These are phyloP conservation scores for Gossypium aridum DNA, from an alignment of 441 rosid species.

Conservation along the genomic window DNA sequence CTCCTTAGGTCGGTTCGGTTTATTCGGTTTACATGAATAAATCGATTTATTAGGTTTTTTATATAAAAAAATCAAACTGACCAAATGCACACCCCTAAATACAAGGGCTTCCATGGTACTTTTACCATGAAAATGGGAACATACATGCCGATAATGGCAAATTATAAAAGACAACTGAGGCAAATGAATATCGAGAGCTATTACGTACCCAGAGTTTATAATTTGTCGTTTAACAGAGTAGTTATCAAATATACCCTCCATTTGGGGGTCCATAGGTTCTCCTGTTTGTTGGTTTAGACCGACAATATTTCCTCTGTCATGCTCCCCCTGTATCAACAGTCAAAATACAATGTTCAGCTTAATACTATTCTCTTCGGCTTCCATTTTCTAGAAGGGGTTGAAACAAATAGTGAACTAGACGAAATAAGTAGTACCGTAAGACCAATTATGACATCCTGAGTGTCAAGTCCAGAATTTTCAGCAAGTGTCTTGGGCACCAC, in stretches of 20 bases:
- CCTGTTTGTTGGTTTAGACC: slow-evolving; percentile 79
- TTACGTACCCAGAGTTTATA: slow-evolving; percentile 73
- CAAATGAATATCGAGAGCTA: background rate
- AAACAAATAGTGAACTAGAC: background rate
- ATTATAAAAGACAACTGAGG: background rate
- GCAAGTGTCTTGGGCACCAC: slow-evolving; percentile 55
- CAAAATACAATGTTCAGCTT: slow-evolving; percentile 2
- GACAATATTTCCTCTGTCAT: slow-evolving; percentile 79
- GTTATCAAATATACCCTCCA: slow-evolving; percentile 91
- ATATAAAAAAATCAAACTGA: too few species aligned
- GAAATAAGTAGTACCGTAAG: slow-evolving; percentile 47
- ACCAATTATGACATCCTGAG: slow-evolving; percentile 83
- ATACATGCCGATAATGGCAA: background rate
- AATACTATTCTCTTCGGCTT: background rate
- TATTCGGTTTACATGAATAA: too few species aligned
- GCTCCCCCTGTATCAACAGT: slow-evolving; percentile 62
- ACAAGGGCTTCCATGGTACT: too few species aligned
- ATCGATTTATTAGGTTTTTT: too few species aligned
- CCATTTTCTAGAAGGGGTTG: background rate
- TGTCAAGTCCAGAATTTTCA: slow-evolving; percentile 92
- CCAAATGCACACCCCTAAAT: too few species aligned
- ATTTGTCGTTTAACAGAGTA: slow-evolving; percentile 92
- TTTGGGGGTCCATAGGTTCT: slow-evolving; percentile 79
- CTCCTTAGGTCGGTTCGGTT: too few species aligned
- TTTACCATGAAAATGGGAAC: background rate